These are phyloP conservation scores for Periconia digitata DNA, from an alignment of 2,329 filamentous ascomycete species.

Conservation along the genomic window DNA sequence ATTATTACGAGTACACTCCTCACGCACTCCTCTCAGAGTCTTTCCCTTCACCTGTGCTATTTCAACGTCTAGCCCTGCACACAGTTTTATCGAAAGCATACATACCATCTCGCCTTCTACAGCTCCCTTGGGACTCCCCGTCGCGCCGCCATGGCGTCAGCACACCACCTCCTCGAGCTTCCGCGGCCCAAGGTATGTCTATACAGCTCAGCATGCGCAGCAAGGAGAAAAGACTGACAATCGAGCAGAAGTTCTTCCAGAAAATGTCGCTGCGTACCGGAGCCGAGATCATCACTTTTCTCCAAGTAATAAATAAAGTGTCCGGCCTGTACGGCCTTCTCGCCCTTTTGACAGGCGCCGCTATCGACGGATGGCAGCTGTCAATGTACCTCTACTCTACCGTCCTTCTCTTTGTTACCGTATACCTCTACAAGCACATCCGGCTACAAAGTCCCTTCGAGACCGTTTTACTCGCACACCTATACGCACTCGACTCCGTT, in stretches of 20 bases:
- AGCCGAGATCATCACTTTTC: conserved; percentile 79
- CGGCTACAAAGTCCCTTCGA: conserved; percentile 77
- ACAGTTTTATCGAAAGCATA: conserved; percentile 21
- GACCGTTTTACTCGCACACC: conserved; percentile 77
- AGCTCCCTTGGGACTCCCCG: conserved; percentile 5
- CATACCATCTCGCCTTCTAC: conserved; percentile 11
- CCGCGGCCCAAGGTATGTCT: conserved; percentile 41
- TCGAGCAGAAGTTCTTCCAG: conserved; percentile 74
- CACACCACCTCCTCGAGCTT: conserved; percentile 39
- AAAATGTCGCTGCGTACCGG: conserved; percentile 84
- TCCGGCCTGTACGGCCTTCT: conserved; percentile 89
- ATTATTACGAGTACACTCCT: conserved; percentile 6
- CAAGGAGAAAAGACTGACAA: conserved; percentile 17
- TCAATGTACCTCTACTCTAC: conserved; percentile 92
- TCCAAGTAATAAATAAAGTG: conserved; percentile 87
- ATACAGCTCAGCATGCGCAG: background rate
- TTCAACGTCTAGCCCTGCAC: conserved; percentile 2
- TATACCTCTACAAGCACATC: conserved; percentile 76
- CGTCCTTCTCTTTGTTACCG: conserved; percentile 66
- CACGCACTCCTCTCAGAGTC: conserved; percentile 8
- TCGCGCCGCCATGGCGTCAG: conserved; percentile 33
- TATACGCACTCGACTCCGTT: conserved; percentile 80
- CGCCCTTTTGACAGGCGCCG: conserved; percentile 82
- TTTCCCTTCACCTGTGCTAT: background rate
- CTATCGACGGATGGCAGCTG: conserved; percentile 79